Percentiles rank a stretch among this genome's conserved stretches.
Conservation (phyloP, 768 basidiomycete species). For the Epithele typhae region DNA sequence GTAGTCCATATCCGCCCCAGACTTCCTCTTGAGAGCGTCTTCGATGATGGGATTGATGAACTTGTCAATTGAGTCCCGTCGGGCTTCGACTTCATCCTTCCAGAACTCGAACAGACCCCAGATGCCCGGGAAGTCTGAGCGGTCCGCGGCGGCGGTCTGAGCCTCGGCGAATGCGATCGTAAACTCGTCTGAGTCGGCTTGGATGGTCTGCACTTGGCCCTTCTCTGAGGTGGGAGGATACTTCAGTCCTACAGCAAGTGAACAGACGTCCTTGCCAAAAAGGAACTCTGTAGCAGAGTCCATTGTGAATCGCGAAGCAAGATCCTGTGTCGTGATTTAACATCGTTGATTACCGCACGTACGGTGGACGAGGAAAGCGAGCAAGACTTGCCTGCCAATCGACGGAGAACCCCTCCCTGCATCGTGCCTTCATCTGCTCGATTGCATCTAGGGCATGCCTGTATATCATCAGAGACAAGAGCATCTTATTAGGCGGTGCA, state of each 20-base stretch:
- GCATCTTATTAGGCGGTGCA: too few relatives aligned
- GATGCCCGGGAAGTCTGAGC: slow-evolving; percentile 32
- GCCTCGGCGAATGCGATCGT: slow-evolving; percentile 35
- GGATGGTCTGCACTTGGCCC: slow-evolving; percentile 18
- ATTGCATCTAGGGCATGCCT: slow-evolving; percentile 31
- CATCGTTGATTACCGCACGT: not conserved
- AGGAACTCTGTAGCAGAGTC: slow-evolving; percentile 24
- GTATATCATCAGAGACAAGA: too few relatives aligned
- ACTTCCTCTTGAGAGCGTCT: slow-evolving; percentile 36
- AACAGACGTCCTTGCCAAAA: slow-evolving; percentile 39
- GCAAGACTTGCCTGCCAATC: slow-evolving; percentile 34
- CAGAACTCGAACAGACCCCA: slow-evolving; percentile 47
- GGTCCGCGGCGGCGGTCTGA: slow-evolving; percentile 28
- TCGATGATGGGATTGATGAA: slow-evolving; percentile 46
- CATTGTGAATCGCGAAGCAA: slow-evolving; percentile 26
- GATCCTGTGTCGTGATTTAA: slow-evolving; percentile 27
- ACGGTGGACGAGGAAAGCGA: slow-evolving; percentile 1
- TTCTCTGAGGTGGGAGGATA: slow-evolving; percentile 30
- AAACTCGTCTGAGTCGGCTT: slow-evolving; percentile 32
- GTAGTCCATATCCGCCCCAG: slow-evolving; percentile 16
- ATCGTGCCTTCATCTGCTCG: slow-evolving; percentile 27
- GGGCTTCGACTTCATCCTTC: slow-evolving; percentile 34
- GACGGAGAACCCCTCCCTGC: slow-evolving; percentile 33
- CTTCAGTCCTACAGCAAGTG: slow-evolving; percentile 32
- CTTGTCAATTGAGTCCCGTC: slow-evolving; percentile 37